These are phyloP conservation scores for Ceratobasidium sp. DNA, from an alignment of 1,284 basidiomycete genomes.

Conservation along the genomic window DNA sequence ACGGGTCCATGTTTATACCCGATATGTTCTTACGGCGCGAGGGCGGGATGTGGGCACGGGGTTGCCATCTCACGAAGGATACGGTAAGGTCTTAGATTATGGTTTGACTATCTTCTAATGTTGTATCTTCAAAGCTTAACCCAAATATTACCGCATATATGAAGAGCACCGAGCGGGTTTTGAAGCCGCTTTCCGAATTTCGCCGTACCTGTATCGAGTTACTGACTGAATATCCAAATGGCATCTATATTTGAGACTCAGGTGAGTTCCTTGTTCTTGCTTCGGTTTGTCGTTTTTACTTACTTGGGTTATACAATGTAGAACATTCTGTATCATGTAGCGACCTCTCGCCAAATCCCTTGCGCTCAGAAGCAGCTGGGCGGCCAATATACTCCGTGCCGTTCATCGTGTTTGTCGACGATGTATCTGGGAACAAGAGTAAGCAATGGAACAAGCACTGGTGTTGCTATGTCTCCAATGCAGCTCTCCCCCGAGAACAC, in stretches of 20 bases:
- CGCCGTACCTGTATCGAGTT: background rate
- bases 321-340: background rate
- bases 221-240: background rate
- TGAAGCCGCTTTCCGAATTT: background rate
- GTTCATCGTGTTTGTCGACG: conserved; percentile 38
- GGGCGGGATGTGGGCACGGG: conserved; percentile 4
- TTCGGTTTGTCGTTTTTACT: background rate
- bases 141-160: background rate
- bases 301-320: background rate
- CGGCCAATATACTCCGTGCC: conserved; percentile 34
- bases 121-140: background rate
- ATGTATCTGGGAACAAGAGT: conserved; percentile 42
- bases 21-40: conserved; percentile 28
- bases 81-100: background rate
- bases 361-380: conserved; percentile 10
- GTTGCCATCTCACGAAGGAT: background rate
- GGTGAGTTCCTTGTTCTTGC: background rate
- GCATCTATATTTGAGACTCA: background rate
- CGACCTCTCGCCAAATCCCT: background rate
- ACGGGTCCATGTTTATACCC: background rate
- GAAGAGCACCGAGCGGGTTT: background rate
- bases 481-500: conserved; percentile 1
- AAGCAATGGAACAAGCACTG: conserved; percentile 46
- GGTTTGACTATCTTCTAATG: too few species aligned
- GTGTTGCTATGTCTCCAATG: conserved; percentile 37